Evolutionary conservation across 305 asterid species (phyloP).

Genomic region (Lippia alba): DNA sequence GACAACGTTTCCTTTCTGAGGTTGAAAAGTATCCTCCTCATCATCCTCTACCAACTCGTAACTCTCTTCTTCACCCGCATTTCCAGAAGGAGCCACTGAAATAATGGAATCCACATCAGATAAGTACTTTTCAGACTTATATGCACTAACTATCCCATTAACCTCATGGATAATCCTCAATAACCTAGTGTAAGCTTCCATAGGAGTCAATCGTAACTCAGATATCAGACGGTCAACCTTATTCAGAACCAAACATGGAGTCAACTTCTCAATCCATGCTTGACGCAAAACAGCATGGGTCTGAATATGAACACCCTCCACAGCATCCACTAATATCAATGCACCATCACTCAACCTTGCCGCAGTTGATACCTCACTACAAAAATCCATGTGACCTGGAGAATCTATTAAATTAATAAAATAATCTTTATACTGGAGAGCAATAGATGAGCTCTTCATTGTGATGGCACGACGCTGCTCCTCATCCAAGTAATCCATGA

Average conservation of each 20-base stretch:
- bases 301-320: conserved; percentile 98
- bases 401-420: conserved; percentile 83
- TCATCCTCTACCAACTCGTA: conserved; percentile 78
- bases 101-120: conserved; percentile 93
- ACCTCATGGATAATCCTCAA: conserved; percentile 93
- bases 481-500: conserved; percentile 96
- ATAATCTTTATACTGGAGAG: conserved; percentile 60
- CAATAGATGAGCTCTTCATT: conserved; percentile 94
- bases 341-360: conserved; percentile 98
- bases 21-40: conserved; percentile 93
- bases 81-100: conserved; percentile 57
- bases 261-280: conserved; percentile 94
- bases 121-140: conserved; percentile 81
- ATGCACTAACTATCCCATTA: conserved; percentile 85
- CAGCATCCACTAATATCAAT: conserved; percentile 84
- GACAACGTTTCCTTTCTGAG: conserved; percentile 94
- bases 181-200: conserved; percentile 78
- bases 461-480: conserved; percentile 97
- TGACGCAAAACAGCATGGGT: conserved; percentile 95
- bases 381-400: conserved; percentile 98
- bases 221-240: conserved; percentile 82
- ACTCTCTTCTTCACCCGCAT: conserved; percentile 52
- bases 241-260: conserved; percentile 81
- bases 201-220: conserved; percentile 83
- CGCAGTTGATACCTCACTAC: conserved; percentile 97